These are phyloP conservation scores for Penicillium sp. DNA, from an alignment of 2,329 filamentous ascomycete genomes.

Conservation along the genomic window DNA sequence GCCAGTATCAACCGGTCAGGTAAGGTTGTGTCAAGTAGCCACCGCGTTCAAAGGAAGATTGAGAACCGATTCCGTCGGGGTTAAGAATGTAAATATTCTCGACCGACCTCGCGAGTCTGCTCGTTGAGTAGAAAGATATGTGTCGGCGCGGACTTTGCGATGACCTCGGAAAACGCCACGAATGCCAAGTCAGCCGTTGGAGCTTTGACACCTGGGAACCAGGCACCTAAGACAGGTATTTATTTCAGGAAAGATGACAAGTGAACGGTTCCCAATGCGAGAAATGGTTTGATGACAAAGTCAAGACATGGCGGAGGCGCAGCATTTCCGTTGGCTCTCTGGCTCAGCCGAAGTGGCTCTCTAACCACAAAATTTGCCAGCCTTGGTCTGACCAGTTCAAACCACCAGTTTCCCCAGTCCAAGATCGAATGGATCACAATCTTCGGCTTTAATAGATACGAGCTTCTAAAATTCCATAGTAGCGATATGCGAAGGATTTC, in stretches of 20 bases:
- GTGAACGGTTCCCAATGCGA: neutral
- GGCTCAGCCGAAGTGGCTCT: neutral
- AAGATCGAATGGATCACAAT: neutral
- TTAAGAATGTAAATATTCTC: neutral
- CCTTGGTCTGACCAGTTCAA: neutral
- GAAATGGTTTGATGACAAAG: neutral
- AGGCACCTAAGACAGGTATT: neutral
- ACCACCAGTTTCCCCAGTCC: neutral
- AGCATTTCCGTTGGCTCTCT: neutral
- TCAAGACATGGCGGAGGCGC: neutral
- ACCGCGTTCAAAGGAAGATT: too few relatives aligned
- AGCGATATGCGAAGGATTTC: too few relatives aligned
- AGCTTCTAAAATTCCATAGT: too few relatives aligned
- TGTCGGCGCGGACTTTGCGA: neutral
- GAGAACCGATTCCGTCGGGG: neutral
- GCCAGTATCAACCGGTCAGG: neutral
- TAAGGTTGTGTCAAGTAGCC: neutral
- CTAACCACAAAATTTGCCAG: neutral
- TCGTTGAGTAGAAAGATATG: neutral
- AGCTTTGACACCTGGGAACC: neutral
- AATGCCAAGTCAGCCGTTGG: constrained; percentile 3
- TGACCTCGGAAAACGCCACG: constrained; percentile 12
- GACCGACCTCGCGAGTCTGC: neutral
- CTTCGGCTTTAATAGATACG: too few relatives aligned
- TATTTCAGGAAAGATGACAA: neutral